Base-by-base conservation (phyloP, 805 yeast genomes). In the Zygosaccharomyces bisporus region DNA sequence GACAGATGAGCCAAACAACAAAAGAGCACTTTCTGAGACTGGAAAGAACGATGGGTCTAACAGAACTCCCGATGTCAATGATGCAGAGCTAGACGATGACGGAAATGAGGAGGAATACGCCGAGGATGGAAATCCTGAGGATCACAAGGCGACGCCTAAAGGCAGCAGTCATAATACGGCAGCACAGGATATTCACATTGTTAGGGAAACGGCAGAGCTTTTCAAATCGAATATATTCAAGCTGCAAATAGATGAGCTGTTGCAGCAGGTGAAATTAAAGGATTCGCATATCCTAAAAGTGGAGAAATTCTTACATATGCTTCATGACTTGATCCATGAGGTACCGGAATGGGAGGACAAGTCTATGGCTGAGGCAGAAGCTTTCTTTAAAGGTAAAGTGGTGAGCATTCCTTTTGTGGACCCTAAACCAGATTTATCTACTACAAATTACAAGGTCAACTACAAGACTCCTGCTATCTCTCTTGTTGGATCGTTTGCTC, bases 201-300 rank as follows among this genome's bases (percentile, higher is more conserved):
- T 96, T 0, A 76, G 95, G 56, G 97, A 90, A 63, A 86, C 97
- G 1, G 93, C 95, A 1, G 97, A 90, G 63, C 69, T 91, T 36
- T 93, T 90, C 79, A 88, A 90, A 60, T 88, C 96, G 6, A 93
- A 90, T 66, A 89, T 93, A 44, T 91, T 93, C 80, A 93, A 93
- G 64, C 68, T 93, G 46, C 96, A 93, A 69, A 89, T 93, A 49
- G 98, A 90, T 66, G 98, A 90, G 61, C 71, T 93, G 32, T 70
- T 93, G 54, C 77, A 79, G 53, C 98, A 91, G 64, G 77, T 91
- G 32, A 77, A 79, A 54, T 64, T 90, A 32, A 85, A 85, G 55
- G 91, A 86, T 14, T 65, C 77, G 13, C 81, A 83, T 57, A 75
- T 83, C 34, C 61, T 76, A 40, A 71, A 73, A 39, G 79, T 87